phyloP scores from a whole-genome alignment of 2,329 filamentous ascomycete genomes.

The Graphilbum ipis-grandicollis region DNA sequence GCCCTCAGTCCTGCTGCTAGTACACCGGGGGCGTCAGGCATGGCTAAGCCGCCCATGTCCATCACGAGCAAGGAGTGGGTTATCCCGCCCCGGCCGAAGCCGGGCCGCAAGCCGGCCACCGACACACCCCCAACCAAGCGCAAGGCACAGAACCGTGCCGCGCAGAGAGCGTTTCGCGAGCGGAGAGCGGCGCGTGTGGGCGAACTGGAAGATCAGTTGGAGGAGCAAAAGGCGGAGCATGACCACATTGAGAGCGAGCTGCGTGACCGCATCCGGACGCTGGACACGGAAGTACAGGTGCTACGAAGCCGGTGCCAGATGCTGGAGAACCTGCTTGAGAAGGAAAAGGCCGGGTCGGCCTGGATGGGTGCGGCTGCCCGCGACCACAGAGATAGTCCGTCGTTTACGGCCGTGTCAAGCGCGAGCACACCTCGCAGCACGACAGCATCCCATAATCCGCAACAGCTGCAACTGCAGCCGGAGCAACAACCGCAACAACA shows the following conservation, averaged over 20 bases:
- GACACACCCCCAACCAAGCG: slow-evolving; percentile 86
- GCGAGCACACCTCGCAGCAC: neutral
- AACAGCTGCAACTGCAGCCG: neutral
- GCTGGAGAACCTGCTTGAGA: slow-evolving; percentile 45
- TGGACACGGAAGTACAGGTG: slow-evolving; percentile 51
- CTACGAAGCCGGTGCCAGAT: slow-evolving; percentile 43
- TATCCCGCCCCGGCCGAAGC: slow-evolving; percentile 69
- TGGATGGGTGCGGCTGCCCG: slow-evolving; percentile 1
- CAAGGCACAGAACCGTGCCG: slow-evolving; percentile 85
- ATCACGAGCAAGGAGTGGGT: slow-evolving; percentile 78
- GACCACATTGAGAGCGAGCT: slow-evolving; percentile 40
- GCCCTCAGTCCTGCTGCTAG: slow-evolving; percentile 8
- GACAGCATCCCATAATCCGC: neutral
- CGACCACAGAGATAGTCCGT: slow-evolving; percentile 5
- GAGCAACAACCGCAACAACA: neutral
- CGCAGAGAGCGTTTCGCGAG: slow-evolving; percentile 81
- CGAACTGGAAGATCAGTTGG: slow-evolving; percentile 51
- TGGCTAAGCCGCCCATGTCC: slow-evolving; percentile 29
- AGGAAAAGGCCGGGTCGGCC: slow-evolving; percentile 20
- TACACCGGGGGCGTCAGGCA: no score
- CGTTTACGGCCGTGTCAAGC: neutral
- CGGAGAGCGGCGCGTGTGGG: slow-evolving; percentile 70
- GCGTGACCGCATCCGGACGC: slow-evolving; percentile 34
- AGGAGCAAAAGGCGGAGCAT: slow-evolving; percentile 38
- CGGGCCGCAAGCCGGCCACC: slow-evolving; percentile 82